Evolutionary conservation across 2,329 filamentous ascomycete genomes (phyloP).

Genomic region (Camillea tinctor): DNA sequence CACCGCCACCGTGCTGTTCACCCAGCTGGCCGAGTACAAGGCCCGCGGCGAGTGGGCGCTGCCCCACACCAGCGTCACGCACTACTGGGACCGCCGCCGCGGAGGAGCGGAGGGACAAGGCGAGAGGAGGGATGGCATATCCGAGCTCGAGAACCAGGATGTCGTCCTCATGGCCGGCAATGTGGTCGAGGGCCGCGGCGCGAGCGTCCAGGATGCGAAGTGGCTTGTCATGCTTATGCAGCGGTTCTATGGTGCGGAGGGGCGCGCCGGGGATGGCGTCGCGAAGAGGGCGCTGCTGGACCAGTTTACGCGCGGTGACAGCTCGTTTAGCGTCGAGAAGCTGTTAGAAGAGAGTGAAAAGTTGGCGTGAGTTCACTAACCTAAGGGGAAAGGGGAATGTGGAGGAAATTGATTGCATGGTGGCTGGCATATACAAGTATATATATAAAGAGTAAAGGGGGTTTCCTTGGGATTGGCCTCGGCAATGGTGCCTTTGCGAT

Average conservation of each 20-base stretch:
- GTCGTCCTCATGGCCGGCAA: slow-evolving; percentile 84
- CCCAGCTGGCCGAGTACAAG: slow-evolving; percentile 91
- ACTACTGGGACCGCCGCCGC: slow-evolving; percentile 66
- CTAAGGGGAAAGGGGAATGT: not conserved
- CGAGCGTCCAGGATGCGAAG: slow-evolving; percentile 77
- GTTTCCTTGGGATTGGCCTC: too few relatives aligned
- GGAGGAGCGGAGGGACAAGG: not conserved
- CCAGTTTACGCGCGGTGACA: slow-evolving; percentile 78
- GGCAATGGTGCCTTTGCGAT: too few relatives aligned
- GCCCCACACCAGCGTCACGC: slow-evolving; percentile 91
- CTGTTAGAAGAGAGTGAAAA: slow-evolving; percentile 88
- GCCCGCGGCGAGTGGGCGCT: slow-evolving; percentile 82
- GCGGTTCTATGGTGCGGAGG: slow-evolving; percentile 73
- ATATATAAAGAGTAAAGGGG: too few relatives aligned
- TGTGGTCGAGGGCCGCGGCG: slow-evolving; percentile 72
- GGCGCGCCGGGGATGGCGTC: slow-evolving; percentile 55
- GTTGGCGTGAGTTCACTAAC: slow-evolving; percentile 46
- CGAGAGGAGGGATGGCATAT: slow-evolving; percentile 39
- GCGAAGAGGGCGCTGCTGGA: slow-evolving; percentile 71
- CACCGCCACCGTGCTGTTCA: slow-evolving; percentile 82
- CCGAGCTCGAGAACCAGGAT: slow-evolving; percentile 60
- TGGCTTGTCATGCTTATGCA: slow-evolving; percentile 93
- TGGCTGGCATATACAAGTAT: not conserved
- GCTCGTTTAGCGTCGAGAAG: slow-evolving; percentile 76
- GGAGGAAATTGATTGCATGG: not conserved